phyloP scores from a whole-genome alignment of 495 filamentous ascomycete genomes.

The Lophium mytilinum region DNA sequence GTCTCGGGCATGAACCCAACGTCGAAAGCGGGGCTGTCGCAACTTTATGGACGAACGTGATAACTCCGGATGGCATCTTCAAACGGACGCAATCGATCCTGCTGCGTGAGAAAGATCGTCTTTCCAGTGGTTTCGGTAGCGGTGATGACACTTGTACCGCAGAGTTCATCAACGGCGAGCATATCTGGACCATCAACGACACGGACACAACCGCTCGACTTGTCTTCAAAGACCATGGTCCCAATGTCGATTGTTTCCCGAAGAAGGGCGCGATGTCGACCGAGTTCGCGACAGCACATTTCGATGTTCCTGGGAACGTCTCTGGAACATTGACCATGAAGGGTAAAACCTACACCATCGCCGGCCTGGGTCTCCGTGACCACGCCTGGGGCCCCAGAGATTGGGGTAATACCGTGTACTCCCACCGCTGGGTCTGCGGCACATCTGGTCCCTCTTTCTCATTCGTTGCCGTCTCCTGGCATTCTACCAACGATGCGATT shows the following conservation, averaged over 20 bases:
- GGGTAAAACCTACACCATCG: not conserved
- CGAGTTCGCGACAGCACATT: not conserved
- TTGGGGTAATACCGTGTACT: not conserved
- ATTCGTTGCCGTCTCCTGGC: not conserved
- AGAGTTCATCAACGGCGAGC: not conserved
- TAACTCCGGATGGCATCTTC: not conserved
- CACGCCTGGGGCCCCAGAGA: not conserved
- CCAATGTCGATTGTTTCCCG: not conserved
- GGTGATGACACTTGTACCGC: not conserved
- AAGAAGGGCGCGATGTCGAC: slow-evolving; percentile 1
- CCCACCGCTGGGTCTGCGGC: not conserved
- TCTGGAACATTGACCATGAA: not conserved
- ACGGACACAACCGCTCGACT: not conserved
- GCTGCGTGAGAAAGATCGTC: not conserved
- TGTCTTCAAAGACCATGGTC: not conserved
- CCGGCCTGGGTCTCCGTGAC: not conserved
- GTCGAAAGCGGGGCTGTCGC: not conserved
- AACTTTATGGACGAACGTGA: not conserved
- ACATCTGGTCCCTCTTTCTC: not conserved
- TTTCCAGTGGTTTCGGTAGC: not conserved
- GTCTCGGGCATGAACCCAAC: not conserved
- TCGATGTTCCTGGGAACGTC: not conserved
- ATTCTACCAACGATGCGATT: not conserved
- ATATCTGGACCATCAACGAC: not conserved
- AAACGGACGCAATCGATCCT: not conserved